Conservation (phyloP, 1,139 yeast species). For the Ogataea hybrid region DNA sequence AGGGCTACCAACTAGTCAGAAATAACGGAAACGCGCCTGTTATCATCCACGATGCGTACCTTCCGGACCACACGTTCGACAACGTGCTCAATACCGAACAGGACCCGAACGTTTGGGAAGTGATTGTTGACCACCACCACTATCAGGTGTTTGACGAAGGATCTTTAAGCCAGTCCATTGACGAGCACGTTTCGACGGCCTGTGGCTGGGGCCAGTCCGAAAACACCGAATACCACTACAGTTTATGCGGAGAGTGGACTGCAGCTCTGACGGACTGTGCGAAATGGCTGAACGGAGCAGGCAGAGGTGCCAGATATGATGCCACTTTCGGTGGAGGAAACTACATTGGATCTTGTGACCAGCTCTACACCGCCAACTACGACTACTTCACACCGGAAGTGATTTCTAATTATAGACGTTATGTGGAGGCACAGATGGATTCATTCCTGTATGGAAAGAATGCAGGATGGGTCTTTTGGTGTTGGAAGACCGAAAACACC, state of each 20-base stretch:
- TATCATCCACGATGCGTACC: slow-evolving; percentile 60
- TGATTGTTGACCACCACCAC: slow-evolving; percentile 63
- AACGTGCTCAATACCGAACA: slow-evolving; percentile 40
- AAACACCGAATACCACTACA: slow-evolving; percentile 40
- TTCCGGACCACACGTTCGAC: slow-evolving; percentile 48
- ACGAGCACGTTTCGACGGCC: slow-evolving; percentile 36
- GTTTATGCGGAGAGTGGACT: slow-evolving; percentile 63
- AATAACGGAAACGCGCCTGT: slow-evolving; percentile 41
- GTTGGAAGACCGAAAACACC: slow-evolving; percentile 61
- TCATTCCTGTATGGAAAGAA: slow-evolving; percentile 36
- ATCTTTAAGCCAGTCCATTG: slow-evolving; percentile 39
- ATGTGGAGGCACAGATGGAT: slow-evolving; percentile 50
- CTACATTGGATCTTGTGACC: slow-evolving; percentile 39
- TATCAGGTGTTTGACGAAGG: slow-evolving; percentile 54
- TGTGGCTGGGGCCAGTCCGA: slow-evolving; percentile 29
- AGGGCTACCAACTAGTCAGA: slow-evolving; percentile 41
- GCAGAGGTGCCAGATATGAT: slow-evolving; percentile 57
- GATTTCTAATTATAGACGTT: slow-evolving; percentile 39
- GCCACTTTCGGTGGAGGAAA: slow-evolving; percentile 43
- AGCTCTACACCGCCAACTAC: slow-evolving; percentile 27
- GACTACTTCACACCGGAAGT: slow-evolving; percentile 35
- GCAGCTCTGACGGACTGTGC: slow-evolving; percentile 68
- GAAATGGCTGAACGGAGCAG: slow-evolving; percentile 62
- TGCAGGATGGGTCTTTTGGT: slow-evolving; percentile 69
- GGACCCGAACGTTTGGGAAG: slow-evolving; percentile 31